Evolutionary conservation across 1,284 basidiomycete species (phyloP), one percentile per base, ranked within the genome.

Genomic region (Rhodotorula glutinis): DNA sequence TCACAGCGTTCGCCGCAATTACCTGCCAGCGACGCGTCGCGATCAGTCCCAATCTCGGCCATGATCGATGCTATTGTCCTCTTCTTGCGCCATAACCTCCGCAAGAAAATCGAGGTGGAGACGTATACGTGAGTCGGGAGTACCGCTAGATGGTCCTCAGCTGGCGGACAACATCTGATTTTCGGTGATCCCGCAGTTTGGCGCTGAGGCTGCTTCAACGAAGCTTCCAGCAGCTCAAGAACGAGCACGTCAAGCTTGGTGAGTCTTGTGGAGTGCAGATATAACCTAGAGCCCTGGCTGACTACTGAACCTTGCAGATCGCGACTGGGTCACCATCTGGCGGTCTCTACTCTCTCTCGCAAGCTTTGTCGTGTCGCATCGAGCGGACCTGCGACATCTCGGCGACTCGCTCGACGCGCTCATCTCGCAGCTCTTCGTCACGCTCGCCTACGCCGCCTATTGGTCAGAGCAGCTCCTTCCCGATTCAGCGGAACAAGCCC

Each of bases 401-500:
- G 66, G 51, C 40, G 59, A 55, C 10, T 27, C 63, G 17, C 55
- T 69, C 51, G 71, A 74, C 46, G n/a, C 56, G 14, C 67, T 70
- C 58, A 68, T 71, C 54, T 69, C 73, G 3, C 62, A 76, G 73
- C 70, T 77, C 58, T 73, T 77, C 27, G 60, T 75, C 51, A 67
- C 71, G 21, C 65, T 76, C 19, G 71, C 67, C 16, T 77, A 74
- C 65, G 73, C 75, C 29, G 66, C 67, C 4, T 75, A 74, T 61
- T 77, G 76, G 76, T 69, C 69, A 25, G 76, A 77, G 41, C 60
- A 66, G 11, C 53, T 77, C 54, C 69, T 77, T 38, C 66, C 69
- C 0, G 58, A 64, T 25, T 30, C 66, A 0, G 43, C 66, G 4
- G 69, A 66, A 2, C 62, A 69, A 11, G 65, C 73, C 3, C 65